Evolutionary conservation across 2,329 filamentous ascomycete species (phyloP), one percentile per base, ranked within the genome.

Genomic region (Colletotrichum sublineola): DNA sequence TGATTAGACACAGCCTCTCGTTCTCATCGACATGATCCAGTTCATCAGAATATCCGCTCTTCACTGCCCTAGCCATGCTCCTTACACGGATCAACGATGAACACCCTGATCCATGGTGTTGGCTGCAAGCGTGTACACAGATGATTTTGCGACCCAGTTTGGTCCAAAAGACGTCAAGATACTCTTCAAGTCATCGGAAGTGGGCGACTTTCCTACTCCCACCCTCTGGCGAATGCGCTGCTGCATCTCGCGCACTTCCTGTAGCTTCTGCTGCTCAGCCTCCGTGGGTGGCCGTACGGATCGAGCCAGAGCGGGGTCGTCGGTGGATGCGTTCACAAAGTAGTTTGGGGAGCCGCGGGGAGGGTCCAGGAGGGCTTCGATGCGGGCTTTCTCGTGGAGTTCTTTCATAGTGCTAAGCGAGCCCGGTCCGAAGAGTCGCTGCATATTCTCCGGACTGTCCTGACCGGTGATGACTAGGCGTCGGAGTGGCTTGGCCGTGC

Each of bases 81-180:
- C n/a, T 29, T 29, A 15, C 24, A 14, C 5, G 11, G 24, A 9
- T 60, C 38, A 44, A 20, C 29, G 60, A 24, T 20, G 2, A 0
- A 68, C 67, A 9, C 67, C 67, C 36, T 68, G 67, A 7, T 68
- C 67, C 67, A 68, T 65, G 2, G 67, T 44, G 36, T 68, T 68
- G 52, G 38, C 33, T 12, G 67, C 67, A 20, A 64, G 60, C 24
- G 12, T 64, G 42, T 68, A 68, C 5, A 64, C 9, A 9, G n/a
- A 5, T 18, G 50, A 4, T 24, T 64, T 57, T 3, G 24, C 9
- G 3, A 11, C 2, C 60, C 61, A 57, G 11, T 58, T 15, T 3
- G 58, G 38, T 31, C 67, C 67, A 18, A 44, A 36, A 15, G 60
- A 42, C 52, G 33, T 36, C 42, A 68, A 33, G 20, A 65, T 42